Evolutionary conservation across 495 filamentous ascomycete species (phyloP).

Genomic region (Xeromyces bisporus): DNA sequence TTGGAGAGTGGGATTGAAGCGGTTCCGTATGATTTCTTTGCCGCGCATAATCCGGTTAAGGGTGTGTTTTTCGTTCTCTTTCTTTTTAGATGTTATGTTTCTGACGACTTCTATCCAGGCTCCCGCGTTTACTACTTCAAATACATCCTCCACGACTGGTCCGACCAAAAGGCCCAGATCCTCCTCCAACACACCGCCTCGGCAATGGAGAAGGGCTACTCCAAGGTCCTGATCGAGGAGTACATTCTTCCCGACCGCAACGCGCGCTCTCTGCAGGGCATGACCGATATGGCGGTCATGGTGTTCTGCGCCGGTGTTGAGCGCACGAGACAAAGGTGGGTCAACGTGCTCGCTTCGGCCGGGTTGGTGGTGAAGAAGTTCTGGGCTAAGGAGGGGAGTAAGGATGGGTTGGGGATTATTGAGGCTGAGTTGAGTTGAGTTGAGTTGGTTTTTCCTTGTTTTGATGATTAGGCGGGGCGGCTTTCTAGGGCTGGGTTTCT

Average conservation of each 20-base stretch:
- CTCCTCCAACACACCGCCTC: slow-evolving; percentile 20
- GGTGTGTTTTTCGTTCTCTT: slow-evolving; percentile 14
- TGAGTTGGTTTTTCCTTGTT: too few species aligned
- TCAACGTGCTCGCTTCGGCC: slow-evolving; percentile 14
- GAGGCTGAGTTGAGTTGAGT: slow-evolving; percentile 24
- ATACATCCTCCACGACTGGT: slow-evolving; percentile 32
- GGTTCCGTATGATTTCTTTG: slow-evolving; percentile 24
- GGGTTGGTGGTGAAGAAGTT: slow-evolving; percentile 19
- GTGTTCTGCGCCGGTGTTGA: slow-evolving; percentile 19
- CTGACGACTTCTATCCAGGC: slow-evolving; percentile 7
- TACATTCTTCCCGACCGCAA: slow-evolving; percentile 17
- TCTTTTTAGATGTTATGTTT: neutral
- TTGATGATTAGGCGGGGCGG: too few species aligned
- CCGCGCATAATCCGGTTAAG: slow-evolving; percentile 19
- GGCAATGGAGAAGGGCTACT: slow-evolving; percentile 26
- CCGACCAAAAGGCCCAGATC: slow-evolving; percentile 19
- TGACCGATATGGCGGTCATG: slow-evolving; percentile 27
- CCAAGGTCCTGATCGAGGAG: slow-evolving; percentile 23
- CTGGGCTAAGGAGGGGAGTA: slow-evolving; percentile 13
- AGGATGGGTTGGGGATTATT: slow-evolving; percentile 25
- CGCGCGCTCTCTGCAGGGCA: slow-evolving; percentile 2
- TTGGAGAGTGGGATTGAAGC: slow-evolving; percentile 15
- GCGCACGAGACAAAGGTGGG: slow-evolving; percentile 26
- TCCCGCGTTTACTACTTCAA: slow-evolving; percentile 31
- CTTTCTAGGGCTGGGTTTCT: too few species aligned